Conservation (phyloP, 2,329 filamentous ascomycete genomes). For the Colletotrichum theobromicola region DNA sequence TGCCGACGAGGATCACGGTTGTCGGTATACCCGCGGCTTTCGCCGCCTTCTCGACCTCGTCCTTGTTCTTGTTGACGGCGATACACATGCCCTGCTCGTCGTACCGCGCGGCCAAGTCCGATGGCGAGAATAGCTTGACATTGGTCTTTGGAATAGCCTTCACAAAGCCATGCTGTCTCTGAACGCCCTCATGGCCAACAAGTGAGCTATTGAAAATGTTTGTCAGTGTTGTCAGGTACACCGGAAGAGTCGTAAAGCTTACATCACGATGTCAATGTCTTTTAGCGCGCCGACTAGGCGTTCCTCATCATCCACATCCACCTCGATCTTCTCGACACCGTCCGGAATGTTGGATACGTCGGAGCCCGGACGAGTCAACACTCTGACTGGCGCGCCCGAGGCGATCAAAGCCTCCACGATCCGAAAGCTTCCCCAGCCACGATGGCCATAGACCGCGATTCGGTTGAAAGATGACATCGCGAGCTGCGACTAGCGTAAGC, state of each 20-base stretch:
- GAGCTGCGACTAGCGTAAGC: background rate
- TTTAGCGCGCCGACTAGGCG: background rate
- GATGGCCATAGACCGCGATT: constrained; percentile 33
- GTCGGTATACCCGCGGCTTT: constrained; percentile 28
- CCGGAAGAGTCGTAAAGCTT: background rate
- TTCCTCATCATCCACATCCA: constrained; percentile 4
- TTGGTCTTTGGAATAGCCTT: constrained; percentile 29
- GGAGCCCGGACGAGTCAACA: constrained; percentile 30
- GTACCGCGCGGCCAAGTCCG: constrained; percentile 27
- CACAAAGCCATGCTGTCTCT: constrained; percentile 28
- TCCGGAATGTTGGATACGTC: constrained; percentile 27
- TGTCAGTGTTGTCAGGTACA: background rate
- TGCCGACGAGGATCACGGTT: constrained; percentile 25
- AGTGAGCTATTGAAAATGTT: constrained; percentile 17
- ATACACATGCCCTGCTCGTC: constrained; percentile 28
- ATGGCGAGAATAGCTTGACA: constrained; percentile 33
- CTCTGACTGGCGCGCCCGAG: constrained; percentile 28
- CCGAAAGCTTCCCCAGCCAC: constrained; percentile 30
- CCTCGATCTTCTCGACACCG: background rate
- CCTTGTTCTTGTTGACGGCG: constrained; percentile 25
- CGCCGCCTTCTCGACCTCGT: constrained; percentile 27
- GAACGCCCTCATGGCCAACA: constrained; percentile 24
- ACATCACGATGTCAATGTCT: constrained; percentile 15
- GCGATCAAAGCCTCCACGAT: constrained; percentile 27
- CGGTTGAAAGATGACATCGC: constrained; percentile 1